These are phyloP conservation scores for Trichocladium antarcticum DNA, from an alignment of 495 filamentous ascomycete species.

Conservation along the genomic window DNA sequence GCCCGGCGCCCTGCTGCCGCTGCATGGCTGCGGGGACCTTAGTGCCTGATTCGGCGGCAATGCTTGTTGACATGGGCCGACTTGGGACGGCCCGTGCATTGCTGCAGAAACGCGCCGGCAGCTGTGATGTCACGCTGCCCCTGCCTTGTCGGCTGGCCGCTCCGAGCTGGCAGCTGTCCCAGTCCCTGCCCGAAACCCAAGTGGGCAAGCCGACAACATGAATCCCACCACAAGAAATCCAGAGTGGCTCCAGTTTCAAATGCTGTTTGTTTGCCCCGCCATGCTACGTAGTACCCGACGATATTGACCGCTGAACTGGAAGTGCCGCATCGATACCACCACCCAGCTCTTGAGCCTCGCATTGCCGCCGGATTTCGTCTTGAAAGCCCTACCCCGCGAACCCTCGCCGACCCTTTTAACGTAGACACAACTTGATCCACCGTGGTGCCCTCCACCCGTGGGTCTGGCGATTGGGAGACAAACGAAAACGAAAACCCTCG, in stretches of 20 bases:
- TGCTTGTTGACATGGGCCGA: conserved; percentile 13
- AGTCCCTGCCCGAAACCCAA: not conserved
- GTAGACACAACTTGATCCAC: not conserved
- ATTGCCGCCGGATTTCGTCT: not conserved
- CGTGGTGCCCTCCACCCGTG: conserved; percentile 1
- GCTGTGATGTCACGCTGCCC: conserved; percentile 8
- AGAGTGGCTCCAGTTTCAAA: not conserved
- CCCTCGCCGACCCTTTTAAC: not conserved
- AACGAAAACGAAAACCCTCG: conserved; percentile 8
- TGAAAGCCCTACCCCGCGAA: not conserved
- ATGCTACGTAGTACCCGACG: not conserved
- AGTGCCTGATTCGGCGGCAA: conserved; percentile 1
- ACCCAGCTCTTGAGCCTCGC: no score
- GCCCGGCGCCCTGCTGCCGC: not conserved
- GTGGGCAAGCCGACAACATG: not conserved
- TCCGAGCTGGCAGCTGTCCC: not conserved
- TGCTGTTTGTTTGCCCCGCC: not conserved
- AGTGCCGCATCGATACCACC: no score
- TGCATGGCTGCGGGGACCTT: conserved; percentile 2
- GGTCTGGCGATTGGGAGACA: not conserved
- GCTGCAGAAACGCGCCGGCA: conserved; percentile 12
- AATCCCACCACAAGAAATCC: not conserved
- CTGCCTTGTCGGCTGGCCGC: conserved; percentile 1
- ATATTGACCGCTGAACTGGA: no score
- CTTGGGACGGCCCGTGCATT: conserved; percentile 9